Base-by-base conservation (phyloP, 164 flowering plant genomes). In the Aristolochia contorta region DNA sequence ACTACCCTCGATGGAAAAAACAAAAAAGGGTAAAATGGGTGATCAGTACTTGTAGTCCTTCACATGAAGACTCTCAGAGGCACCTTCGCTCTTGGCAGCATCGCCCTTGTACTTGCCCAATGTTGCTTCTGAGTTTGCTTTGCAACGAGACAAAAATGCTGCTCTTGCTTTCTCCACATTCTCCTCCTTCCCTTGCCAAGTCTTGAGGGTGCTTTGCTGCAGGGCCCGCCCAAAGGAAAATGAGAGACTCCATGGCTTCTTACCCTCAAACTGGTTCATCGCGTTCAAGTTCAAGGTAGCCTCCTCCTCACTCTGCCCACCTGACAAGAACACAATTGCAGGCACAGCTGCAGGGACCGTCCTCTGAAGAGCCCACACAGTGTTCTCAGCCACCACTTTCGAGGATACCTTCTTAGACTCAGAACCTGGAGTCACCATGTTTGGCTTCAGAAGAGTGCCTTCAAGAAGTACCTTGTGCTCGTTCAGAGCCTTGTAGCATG, bases 111-210 rank as follows among this genome's bases (percentile, higher is more conserved):
- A 79, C 52, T 63, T 71, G 53, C 83, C 81, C 52, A 79, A 70
- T 21, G 81, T 79, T n/a, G 83, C 83, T 56, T 77, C 74, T 0
- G 79, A 79, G 68, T 79, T 79, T 1, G 81, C 79, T 69, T 75
- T 77, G 76, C 72, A 71, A 69, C 80, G 63, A 0, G 74, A 56
- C 30, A 71, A 74, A 63, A 78, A 74, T 12, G 76, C 76, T 8
- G 70, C 74, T 51, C 63, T 71, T 18, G 82, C 80, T 65, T 71
- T 74, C 54, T 53, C 46, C n/a, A 74, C 41, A 20, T 79, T 79
- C 62, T 79, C 82, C 24, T 73, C 71, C 62, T 79, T 79, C 41
- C 82, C 80, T 4, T 63, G 57, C 82, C 82, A 74, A 1, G 78
- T 70, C 73, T 79, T 79, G 47, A 79, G 78, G 13, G 80, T 76